Evolutionary conservation across 345 rosid genomes (phyloP).

Genomic region (Lumnitzera racemosa): DNA sequence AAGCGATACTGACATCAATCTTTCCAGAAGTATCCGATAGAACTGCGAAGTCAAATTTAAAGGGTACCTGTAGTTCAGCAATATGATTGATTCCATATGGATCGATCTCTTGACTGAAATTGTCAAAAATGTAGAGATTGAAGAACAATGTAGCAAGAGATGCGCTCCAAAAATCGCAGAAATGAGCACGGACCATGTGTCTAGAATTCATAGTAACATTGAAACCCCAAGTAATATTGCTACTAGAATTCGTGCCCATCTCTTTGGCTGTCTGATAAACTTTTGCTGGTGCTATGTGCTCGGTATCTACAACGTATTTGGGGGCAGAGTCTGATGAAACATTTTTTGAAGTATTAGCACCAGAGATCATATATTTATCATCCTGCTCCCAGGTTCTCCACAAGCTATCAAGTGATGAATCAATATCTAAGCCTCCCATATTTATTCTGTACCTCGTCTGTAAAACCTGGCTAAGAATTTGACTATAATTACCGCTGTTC

Average conservation of each 20-base stretch:
- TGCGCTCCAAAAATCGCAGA: slow-evolving; percentile 31
- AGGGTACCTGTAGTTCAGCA: slow-evolving; percentile 5
- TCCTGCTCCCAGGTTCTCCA: slow-evolving; percentile 42
- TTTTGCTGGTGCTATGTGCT: slow-evolving; percentile 29
- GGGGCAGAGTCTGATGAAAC: rapidly evolving
- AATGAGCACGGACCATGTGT: slow-evolving; percentile 47
- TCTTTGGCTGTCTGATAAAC: slow-evolving; percentile 37
- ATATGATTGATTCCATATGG: neutral
- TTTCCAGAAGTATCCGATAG: slow-evolving; percentile 34
- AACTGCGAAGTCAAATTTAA: slow-evolving; percentile 32
- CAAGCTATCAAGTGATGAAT: slow-evolving; percentile 23
- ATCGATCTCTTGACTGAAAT: slow-evolving; percentile 11
- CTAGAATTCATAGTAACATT: slow-evolving; percentile 25
- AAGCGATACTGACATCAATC: slow-evolving; percentile 27
- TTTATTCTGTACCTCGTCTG: slow-evolving; percentile 29
- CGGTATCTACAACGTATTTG: neutral
- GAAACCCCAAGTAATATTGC: slow-evolving; percentile 41
- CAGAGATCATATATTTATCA: slow-evolving; percentile 12
- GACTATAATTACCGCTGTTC: neutral
- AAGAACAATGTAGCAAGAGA: slow-evolving; percentile 5
- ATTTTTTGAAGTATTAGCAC: slow-evolving; percentile 13
- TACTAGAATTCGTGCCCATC: neutral
- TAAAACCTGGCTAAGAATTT: slow-evolving; percentile 18
- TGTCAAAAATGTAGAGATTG: slow-evolving; percentile 27
- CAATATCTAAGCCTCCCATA: slow-evolving; percentile 30